Base-by-base conservation (phyloP, 2,329 filamentous ascomycete species). In the Cadophora gregata region DNA sequence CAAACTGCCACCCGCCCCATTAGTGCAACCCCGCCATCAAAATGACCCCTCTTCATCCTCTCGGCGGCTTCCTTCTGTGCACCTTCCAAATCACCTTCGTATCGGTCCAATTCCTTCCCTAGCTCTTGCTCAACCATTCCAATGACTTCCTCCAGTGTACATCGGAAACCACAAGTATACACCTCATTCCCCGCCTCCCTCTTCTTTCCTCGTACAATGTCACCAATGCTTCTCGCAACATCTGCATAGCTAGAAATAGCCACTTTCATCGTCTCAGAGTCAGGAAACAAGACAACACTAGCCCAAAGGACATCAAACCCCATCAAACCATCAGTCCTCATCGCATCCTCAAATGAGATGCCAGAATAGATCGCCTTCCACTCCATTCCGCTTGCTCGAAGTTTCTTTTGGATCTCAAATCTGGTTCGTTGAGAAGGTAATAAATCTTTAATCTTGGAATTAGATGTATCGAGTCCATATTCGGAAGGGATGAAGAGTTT, bases 1-100 rank as follows among this genome's bases (percentile, higher is more conserved):
- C 69, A 71, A 42, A 67, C 67, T 2, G 69, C 69, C 45, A 71
- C 67, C 38, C 67, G 51, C 24, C 63, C 63, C 63, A 71, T 67
- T 25, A 71, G 66, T 12, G 56, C 59, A 6, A 71, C 63, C 0
- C 69, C 69, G 1, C 69, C 69, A 62, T 71, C 69, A 58, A 67
- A 69, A 31, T 59, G 67, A 0, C 69, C 69, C 38, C 38, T 62
- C 59, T 66, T 64, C 65, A 71, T 69, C 51, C 69, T 65, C 59
- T 69, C 67, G 16, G 21, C 31, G 10, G 67, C 69, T 45, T 70
- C 69, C 47, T 64, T 71, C 33, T 59, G 58, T 9, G 66, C 67
- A 16, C 67, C 58, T 7, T 64, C 42, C n/a, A 69, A 47, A 59
- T 62, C 24, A 21, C 67, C 69, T 24, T 70, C 65, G 51, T 70